Evolutionary conservation across 306 rosid species (phyloP).

Genomic region (Medicago ruthenica): DNA sequence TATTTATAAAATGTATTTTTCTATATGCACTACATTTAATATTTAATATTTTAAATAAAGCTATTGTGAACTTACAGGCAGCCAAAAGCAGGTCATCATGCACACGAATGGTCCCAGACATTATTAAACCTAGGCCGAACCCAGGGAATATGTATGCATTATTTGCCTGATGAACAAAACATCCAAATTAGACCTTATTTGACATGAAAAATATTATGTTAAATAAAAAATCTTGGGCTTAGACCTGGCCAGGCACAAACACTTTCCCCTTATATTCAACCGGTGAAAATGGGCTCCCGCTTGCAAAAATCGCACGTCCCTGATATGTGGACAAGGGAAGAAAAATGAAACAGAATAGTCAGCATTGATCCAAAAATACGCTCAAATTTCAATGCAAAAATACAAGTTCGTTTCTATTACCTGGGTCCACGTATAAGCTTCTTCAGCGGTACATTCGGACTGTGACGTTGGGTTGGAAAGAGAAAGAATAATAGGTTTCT

Average conservation of each 20-base stretch:
- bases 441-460: constrained; percentile 63
- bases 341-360: neutral
- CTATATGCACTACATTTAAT: neutral
- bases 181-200: constrained; percentile 41
- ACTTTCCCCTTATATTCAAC: constrained; percentile 75
- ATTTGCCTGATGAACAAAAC: constrained; percentile 66
- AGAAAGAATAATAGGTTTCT: constrained; percentile 58
- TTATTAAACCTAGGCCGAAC: constrained; percentile 82
- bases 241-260: constrained; percentile 91
- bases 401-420: constrained; percentile 38
- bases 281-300: constrained; percentile 90
- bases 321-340: constrained; percentile 34
- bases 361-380: neutral
- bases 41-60: too few species aligned
- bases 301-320: constrained; percentile 91
- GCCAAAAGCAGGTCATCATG: constrained; percentile 96
- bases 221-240: constrained; percentile 26
- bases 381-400: neutral
- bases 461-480: constrained; percentile 66
- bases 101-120: constrained; percentile 96
- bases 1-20: neutral
- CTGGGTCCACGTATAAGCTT: constrained; percentile 58
- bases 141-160: constrained; percentile 98
- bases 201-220: neutral
- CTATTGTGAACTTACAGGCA: constrained; percentile 72